Evolutionary conservation across 2,329 filamentous ascomycete genomes (phyloP), one percentile per base, ranked within the genome.

Genomic region (Aspergillus hortae): DNA sequence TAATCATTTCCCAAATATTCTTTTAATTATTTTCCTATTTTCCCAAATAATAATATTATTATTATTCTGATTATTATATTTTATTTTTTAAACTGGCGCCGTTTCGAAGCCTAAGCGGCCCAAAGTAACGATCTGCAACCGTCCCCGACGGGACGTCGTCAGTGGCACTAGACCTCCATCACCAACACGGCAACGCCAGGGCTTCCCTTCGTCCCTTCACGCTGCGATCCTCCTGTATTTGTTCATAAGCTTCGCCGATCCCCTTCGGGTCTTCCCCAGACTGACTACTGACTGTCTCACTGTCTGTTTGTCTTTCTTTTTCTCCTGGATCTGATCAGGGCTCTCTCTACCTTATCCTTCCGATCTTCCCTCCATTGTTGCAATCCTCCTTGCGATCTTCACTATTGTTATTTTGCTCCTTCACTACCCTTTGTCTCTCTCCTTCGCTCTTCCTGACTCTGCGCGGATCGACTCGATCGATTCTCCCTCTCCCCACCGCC

Each of bases 231-330:
- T 41, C 38, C 59, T 65, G 61, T 64, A 60, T 64, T 66, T 66
- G 67, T 69, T 72, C 69, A 70, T 72, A 72, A 72, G 69, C 69
- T 71, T 71, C 68, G 69, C 67, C 69, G 69, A 72, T 72, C 69
- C 68, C 68, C 68, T 69, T 66, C 51, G 54, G 54, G 57, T 56
- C 58, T 62, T 69, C 68, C 69, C 69, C 69, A 69, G 68, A 71
- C 64, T 63, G 58, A 27, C 19, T 19, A 19, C 19, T 19, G 19
- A 27, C 25, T 27, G 25, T 52, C 59, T 59, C 56, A 36, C 7
- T 36, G 12, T 14, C 19, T 41, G 19, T 12, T 59, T 64, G 47
- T 53, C 54, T 61, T 40, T 51, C 55, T 33, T 51, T 56, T 45
- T 53, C 49, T 52, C 51, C 46, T 52, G 38, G 14, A 41, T 15